Conservation (phyloP, 1,139 yeast genomes). For the Suhomyces atakaporum region DNA sequence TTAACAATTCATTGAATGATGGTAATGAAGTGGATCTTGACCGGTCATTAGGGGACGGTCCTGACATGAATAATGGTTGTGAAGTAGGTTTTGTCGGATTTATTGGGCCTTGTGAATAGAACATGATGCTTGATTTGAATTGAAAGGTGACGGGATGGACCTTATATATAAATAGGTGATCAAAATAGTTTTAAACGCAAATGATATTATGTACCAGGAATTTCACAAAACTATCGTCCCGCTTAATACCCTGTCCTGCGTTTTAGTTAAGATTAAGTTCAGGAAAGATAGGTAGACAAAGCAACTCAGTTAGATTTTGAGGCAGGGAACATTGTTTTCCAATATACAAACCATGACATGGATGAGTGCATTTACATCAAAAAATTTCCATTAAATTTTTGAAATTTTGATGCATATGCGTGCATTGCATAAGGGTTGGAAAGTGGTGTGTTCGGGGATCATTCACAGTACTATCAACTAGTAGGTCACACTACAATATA, state of each 20-base stretch:
- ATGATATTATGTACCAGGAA: conserved; percentile 10
- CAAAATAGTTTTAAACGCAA: conserved; percentile 7
- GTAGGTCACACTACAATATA: no score
- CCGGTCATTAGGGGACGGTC: not conserved
- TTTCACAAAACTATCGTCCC: conserved; percentile 2
- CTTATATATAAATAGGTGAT: conserved; percentile 7
- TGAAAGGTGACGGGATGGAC: not conserved
- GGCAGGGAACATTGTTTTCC: conserved; percentile 11
- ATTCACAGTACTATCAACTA: no score
- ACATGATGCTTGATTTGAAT: conserved; percentile 8
- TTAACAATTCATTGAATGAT: conserved; percentile 40
- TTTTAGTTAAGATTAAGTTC: conserved; percentile 10
- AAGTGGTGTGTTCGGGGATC: no score
- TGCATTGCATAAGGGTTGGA: conserved; percentile 4
- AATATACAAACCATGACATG: conserved; percentile 10
- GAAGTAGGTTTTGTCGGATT: conserved; percentile 1
- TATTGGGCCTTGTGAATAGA: conserved; percentile 7
- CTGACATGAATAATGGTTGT: conserved; percentile 1
- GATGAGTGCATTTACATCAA: conserved; percentile 7
- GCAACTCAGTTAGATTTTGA: conserved; percentile 9
- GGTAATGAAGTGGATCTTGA: conserved; percentile 25
- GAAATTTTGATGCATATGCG: not conserved
- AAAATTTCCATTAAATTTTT: conserved; percentile 1
- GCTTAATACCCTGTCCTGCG: conserved; percentile 6
- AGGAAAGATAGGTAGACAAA: conserved; percentile 11